These are phyloP conservation scores for Trichoderma koningii DNA, from an alignment of 2,329 filamentous ascomycete genomes.

Conservation along the genomic window DNA sequence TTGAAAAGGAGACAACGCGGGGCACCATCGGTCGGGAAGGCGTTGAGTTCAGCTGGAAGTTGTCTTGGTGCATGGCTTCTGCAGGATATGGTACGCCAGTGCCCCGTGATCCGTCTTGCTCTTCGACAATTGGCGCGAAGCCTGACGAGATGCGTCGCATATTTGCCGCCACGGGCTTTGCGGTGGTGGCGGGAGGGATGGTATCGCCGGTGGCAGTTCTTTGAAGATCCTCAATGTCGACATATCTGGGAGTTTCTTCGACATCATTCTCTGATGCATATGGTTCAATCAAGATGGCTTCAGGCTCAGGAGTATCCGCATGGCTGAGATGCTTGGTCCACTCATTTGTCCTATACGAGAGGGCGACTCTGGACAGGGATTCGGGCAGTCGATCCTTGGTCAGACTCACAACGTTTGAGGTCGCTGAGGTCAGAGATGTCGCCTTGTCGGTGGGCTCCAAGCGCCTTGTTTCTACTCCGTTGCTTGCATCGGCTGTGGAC, in stretches of 20 bases:
- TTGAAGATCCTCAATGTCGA: constrained; percentile 65
- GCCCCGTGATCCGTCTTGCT: constrained; percentile 34
- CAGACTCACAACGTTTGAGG: constrained; percentile 51
- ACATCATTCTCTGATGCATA: constrained; percentile 27
- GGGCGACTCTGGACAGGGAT: constrained; percentile 73
- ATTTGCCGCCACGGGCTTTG: constrained; percentile 31
- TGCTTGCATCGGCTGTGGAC: neutral
- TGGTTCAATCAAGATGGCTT: constrained; percentile 58
- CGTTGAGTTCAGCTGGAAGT: constrained; percentile 32
- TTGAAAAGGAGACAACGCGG: constrained; percentile 54
- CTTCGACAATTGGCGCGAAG: constrained; percentile 50
- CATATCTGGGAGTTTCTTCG: constrained; percentile 59
- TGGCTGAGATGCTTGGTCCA: constrained; percentile 88
- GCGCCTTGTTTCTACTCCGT: constrained; percentile 12
- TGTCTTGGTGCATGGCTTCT: constrained; percentile 13
- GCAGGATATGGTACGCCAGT: constrained; percentile 32
- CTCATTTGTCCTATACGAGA: constrained; percentile 88
- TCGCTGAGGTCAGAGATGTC: constrained; percentile 47
- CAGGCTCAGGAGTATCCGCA: constrained; percentile 71
- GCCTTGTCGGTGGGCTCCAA: constrained; percentile 38
- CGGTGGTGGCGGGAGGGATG: constrained; percentile 36
- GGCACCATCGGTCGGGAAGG: constrained; percentile 41
- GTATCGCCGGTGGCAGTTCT: constrained; percentile 60
- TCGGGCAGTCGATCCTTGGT: constrained; percentile 66
- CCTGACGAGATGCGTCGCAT: constrained; percentile 36